Conservation (phyloP, 805 yeast species). For the Hanseniaspora lindneri region DNA sequence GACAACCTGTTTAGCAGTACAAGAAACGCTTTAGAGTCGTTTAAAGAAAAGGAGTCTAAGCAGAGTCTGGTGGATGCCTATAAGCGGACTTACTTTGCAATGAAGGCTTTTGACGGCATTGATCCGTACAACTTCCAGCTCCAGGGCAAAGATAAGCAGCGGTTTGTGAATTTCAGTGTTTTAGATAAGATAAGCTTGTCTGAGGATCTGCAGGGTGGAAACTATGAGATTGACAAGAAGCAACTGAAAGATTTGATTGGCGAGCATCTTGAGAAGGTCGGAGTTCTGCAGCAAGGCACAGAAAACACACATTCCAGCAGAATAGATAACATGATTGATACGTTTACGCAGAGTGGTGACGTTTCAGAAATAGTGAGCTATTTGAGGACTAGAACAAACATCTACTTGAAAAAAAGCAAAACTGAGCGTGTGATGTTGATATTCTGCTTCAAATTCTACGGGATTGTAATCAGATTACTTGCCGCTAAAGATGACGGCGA, state of each 20-base stretch:
- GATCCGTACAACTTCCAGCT: neutral
- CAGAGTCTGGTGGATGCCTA: neutral
- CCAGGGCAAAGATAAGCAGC: neutral
- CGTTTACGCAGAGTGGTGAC: neutral
- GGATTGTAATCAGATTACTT: neutral
- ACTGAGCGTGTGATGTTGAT: neutral
- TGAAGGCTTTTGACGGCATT: neutral
- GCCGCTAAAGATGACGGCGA: neutral
- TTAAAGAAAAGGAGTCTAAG: neutral
- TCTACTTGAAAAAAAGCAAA: neutral
- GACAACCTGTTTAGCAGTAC: neutral
- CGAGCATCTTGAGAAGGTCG: constrained; percentile 4
- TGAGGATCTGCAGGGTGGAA: neutral
- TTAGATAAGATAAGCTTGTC: neutral
- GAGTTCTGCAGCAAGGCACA: neutral
- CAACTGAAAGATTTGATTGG: neutral
- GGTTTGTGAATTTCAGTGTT: neutral
- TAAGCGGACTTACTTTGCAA: neutral
- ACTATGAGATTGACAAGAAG: neutral
- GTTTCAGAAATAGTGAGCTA: neutral
- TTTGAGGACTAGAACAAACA: constrained; percentile 5
- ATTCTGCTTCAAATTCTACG: constrained; percentile 3
- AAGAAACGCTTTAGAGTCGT: constrained; percentile 15
- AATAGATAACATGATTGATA: neutral
- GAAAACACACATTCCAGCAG: neutral